These are phyloP conservation scores for Talaromyces amestolkiae DNA, from an alignment of 2,329 filamentous ascomycete genomes.

Conservation along the genomic window DNA sequence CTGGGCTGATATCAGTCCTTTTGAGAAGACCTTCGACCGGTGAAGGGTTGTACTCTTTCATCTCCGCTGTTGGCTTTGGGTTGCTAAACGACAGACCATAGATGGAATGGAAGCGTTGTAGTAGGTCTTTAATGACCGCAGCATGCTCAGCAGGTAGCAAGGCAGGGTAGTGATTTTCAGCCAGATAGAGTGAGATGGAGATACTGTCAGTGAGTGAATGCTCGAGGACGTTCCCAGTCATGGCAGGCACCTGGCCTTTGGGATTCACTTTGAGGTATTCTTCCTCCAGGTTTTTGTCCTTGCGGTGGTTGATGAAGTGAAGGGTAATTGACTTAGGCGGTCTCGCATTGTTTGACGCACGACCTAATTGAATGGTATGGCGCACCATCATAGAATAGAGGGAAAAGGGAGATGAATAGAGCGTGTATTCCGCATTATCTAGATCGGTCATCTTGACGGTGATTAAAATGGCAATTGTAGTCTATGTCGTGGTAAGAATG, in stretches of 20 bases:
- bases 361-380: conserved; percentile 11
- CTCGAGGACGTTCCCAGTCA: conserved; percentile 15
- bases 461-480: neutral
- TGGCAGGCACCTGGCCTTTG: conserved; percentile 15
- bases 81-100: conserved; percentile 13
- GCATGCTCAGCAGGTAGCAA: conserved; percentile 8
- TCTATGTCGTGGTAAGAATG: neutral
- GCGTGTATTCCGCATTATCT: conserved; percentile 13
- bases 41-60: conserved; percentile 14
- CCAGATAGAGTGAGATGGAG: conserved; percentile 14
- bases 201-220: conserved; percentile 12
- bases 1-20: conserved; percentile 17
- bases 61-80: conserved; percentile 8
- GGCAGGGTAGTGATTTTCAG: conserved; percentile 12
- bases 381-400: conserved; percentile 17
- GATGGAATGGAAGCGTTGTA: conserved; percentile 13
- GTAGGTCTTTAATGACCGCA: conserved; percentile 6
- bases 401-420: conserved; percentile 14
- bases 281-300: conserved; percentile 3
- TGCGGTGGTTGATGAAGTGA: conserved; percentile 4
- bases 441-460: neutral
- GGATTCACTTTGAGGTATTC: conserved; percentile 12
- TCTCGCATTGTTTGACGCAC: neutral
- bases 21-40: conserved; percentile 14
- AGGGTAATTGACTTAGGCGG: conserved; percentile 1